phyloP scores from a whole-genome alignment of 148 eudicot genomes.

The Linanthus parryae region DNA sequence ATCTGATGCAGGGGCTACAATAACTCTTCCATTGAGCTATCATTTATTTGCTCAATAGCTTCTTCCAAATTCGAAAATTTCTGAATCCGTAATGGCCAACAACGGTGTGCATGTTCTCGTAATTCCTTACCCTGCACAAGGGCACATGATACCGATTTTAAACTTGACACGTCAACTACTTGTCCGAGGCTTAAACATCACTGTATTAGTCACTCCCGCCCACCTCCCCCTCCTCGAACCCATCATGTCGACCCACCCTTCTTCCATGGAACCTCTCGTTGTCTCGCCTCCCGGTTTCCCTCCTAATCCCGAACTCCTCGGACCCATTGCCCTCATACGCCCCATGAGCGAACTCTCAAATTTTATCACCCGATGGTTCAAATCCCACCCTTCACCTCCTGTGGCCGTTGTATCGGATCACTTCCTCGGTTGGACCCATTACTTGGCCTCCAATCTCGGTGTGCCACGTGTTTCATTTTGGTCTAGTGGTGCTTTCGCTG shows the following conservation, averaged over 20 bases:
- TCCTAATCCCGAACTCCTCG: constrained; percentile 22
- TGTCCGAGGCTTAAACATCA: constrained; percentile 24
- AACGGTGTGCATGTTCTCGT: constrained; percentile 13
- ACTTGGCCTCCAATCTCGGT: constrained; percentile 25
- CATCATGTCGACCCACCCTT: constrained; percentile 27
- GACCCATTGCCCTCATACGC: background rate
- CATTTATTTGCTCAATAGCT: too few species aligned
- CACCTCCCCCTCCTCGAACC: constrained; percentile 23
- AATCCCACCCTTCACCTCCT: constrained; percentile 43
- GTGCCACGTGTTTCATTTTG: constrained; percentile 47
- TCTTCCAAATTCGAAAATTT: too few species aligned
- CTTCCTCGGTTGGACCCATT: constrained; percentile 61
- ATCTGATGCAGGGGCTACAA: too few species aligned
- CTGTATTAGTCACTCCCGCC: constrained; percentile 34
- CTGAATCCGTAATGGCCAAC: too few species aligned
- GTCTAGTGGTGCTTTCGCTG: constrained; percentile 22
- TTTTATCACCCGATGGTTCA: constrained; percentile 45
- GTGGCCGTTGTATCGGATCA: constrained; percentile 54
- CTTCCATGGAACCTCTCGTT: constrained; percentile 16
- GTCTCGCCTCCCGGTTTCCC: constrained; percentile 25
- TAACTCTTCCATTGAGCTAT: too few species aligned
- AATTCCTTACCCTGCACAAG: constrained; percentile 10
- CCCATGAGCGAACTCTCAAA: constrained; percentile 17
- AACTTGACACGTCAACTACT: constrained; percentile 16
- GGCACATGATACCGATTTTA: constrained; percentile 13